phyloP scores from a whole-genome alignment of 106 monocot species.

The Dioscorea alata region DNA sequence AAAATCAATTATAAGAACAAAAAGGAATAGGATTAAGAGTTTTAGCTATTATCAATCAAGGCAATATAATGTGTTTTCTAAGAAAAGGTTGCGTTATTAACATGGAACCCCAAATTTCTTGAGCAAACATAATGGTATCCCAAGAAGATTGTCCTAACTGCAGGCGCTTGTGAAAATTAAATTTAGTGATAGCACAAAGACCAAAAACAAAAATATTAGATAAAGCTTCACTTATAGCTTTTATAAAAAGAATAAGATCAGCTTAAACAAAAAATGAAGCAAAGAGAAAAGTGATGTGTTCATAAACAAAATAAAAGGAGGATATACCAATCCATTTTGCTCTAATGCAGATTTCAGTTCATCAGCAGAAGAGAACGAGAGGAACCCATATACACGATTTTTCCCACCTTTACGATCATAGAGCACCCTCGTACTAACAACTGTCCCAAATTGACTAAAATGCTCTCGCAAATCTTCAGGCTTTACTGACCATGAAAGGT shows the following conservation, averaged over 20 bases:
- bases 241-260: too few relatives aligned
- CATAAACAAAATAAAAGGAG: not conserved
- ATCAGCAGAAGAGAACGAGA: conserved; percentile 59
- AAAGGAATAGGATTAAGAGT: not conserved
- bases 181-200: not conserved
- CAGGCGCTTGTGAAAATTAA: not conserved
- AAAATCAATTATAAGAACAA: conserved; percentile 1
- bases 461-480: conserved; percentile 67
- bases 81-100: too few relatives aligned
- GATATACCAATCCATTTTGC: conserved; percentile 46
- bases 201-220: too few relatives aligned
- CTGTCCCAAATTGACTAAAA: conserved; percentile 75
- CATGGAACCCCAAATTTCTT: too few relatives aligned
- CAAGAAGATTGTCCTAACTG: not conserved
- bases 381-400: conserved; percentile 73
- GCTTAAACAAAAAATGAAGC: not conserved
- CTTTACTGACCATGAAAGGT: conserved; percentile 62
- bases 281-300: not conserved
- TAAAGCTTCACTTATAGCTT: too few relatives aligned
- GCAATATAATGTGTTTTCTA: too few relatives aligned
- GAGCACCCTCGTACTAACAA: conserved; percentile 66
- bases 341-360: conserved; percentile 49
- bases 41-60: too few relatives aligned
- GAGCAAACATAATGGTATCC: too few relatives aligned
- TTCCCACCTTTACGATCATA: conserved; percentile 65